A percentile compares a stretch with the other conserved stretches of the same genome.
Evolutionary conservation across 2,329 filamentous ascomycete species (phyloP).

Genomic region (Talaromyces piceae): DNA sequence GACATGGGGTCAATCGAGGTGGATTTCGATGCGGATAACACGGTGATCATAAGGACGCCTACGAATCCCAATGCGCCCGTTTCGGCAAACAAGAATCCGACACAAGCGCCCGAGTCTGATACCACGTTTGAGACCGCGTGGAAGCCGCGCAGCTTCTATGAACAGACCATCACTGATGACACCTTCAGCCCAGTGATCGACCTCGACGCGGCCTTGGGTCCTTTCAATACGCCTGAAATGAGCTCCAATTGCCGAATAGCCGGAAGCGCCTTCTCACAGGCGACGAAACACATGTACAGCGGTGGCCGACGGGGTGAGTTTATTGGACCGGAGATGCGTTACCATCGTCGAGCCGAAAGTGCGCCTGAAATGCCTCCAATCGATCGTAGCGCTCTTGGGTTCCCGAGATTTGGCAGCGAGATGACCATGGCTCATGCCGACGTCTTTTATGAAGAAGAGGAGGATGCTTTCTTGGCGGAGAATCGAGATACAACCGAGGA

Average conservation of each 20-base stretch:
- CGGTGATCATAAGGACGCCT: conserved; percentile 40
- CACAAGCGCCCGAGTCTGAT: conserved; percentile 2
- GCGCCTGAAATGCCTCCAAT: conserved; percentile 43
- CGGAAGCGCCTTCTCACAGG: conserved; percentile 32
- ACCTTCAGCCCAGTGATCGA: conserved; percentile 77
- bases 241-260: conserved; percentile 21
- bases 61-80: conserved; percentile 28
- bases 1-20: conserved; percentile 38
- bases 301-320: conserved; percentile 41
- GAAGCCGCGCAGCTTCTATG: conserved; percentile 39
- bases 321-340: conserved; percentile 42
- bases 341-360: conserved; percentile 44
- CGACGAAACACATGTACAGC: conserved; percentile 42
- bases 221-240: conserved; percentile 66
- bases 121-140: conserved; percentile 30
- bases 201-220: conserved; percentile 83
- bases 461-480: conserved; percentile 40
- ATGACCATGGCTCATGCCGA: conserved; percentile 36
- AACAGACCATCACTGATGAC: conserved; percentile 50
- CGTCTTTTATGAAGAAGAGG: conserved; percentile 45
- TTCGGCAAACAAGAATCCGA: conserved; percentile 10
- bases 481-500: conserved; percentile 14
- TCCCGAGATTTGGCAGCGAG: conserved; percentile 31
- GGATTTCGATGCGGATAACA: conserved; percentile 44
- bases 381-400: conserved; percentile 34